phyloP scores from a whole-genome alignment of 2,329 filamentous ascomycete genomes.

The Colletotrichum sojae region DNA sequence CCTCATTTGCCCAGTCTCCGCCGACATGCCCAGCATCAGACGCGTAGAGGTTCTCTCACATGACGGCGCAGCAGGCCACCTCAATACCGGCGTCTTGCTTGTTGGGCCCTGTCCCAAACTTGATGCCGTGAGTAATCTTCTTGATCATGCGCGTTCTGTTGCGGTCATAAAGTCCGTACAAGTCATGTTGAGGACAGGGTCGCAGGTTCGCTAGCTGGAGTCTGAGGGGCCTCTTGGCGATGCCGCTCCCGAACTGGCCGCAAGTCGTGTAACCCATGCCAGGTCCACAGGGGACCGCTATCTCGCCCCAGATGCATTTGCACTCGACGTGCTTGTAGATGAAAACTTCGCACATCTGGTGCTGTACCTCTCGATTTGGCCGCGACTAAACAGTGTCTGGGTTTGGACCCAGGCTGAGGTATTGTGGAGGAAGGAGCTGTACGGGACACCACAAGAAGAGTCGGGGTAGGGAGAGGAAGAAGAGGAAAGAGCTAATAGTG shows the following conservation, averaged over 20 bases:
- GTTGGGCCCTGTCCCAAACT: constrained; percentile 63
- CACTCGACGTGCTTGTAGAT: constrained; percentile 65
- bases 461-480: too few species aligned
- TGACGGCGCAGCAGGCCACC: constrained; percentile 50
- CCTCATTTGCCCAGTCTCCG: not conserved
- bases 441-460: too few species aligned
- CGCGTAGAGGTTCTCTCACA: constrained; percentile 48
- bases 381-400: too few species aligned
- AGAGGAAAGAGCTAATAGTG: too few species aligned
- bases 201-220: constrained; percentile 54
- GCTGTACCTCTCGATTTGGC: not conserved
- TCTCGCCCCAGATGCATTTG: constrained; percentile 66
- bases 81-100: constrained; percentile 55
- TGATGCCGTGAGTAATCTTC: constrained; percentile 58
- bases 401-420: too few species aligned
- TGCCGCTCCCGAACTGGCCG: constrained; percentile 50
- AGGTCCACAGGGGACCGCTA: constrained; percentile 62
- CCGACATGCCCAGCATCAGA: not conserved
- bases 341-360: constrained; percentile 62
- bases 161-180: constrained; percentile 60
- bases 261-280: constrained; percentile 67
- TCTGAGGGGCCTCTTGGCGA: constrained; percentile 53
- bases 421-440: too few species aligned
- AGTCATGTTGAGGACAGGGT: constrained; percentile 59
- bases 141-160: constrained; percentile 64